These are phyloP conservation scores for Kwoniella dendrophila DNA, from an alignment of 768 basidiomycete species.

Conservation along the genomic window DNA sequence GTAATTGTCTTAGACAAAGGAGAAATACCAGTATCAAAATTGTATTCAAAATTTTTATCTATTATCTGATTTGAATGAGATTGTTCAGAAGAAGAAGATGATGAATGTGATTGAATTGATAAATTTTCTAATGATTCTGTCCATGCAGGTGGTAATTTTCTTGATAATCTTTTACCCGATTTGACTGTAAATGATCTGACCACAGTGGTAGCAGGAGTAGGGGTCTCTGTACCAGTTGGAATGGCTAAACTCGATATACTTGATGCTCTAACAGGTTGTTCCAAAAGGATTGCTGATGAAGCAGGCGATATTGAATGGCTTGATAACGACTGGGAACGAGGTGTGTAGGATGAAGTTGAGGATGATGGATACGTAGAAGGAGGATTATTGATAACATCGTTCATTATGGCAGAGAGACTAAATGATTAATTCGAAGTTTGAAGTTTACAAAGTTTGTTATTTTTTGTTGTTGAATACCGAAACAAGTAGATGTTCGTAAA, in stretches of 20 bases:
- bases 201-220: background rate
- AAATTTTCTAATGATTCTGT: conserved; percentile 46
- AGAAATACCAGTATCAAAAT: conserved; percentile 1
- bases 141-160: conserved; percentile 38
- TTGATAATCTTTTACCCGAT: conserved; percentile 16
- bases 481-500: background rate
- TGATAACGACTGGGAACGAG: conserved; percentile 3
- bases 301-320: background rate
- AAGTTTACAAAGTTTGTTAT: no score
- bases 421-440: no score
- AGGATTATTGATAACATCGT: no score
- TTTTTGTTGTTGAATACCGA: background rate
- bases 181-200: background rate
- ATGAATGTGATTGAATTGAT: conserved; percentile 7
- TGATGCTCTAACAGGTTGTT: background rate
- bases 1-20: conserved; percentile 17
- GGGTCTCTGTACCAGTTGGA: no score
- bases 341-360: no score
- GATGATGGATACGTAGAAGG: no score
- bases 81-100: background rate
- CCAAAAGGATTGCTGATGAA: background rate
- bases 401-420: no score
- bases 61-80: background rate
- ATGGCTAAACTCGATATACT: background rate
- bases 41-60: background rate